Evolutionary conservation across 1,139 yeast genomes (phyloP).

Genomic region (Suhomyces bokatorum): DNA sequence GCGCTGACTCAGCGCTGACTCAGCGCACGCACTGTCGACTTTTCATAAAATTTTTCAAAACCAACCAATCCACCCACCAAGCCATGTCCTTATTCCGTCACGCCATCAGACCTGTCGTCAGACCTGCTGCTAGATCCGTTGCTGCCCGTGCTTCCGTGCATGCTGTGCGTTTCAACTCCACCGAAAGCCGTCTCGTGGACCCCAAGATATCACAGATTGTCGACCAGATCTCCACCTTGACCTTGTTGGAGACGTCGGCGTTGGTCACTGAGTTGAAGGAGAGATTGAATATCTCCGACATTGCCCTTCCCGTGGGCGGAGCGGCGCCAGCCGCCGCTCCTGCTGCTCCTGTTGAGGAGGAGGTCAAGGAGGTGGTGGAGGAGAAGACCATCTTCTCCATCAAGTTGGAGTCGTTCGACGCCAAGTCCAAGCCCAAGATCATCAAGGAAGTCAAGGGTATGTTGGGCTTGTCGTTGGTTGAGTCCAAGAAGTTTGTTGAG

Average conservation of each 20-base stretch:
- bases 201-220: conserved; percentile 89
- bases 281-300: conserved; percentile 89
- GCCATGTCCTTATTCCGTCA: conserved; percentile 40
- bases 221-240: conserved; percentile 84
- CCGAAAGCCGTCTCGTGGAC: conserved; percentile 56
- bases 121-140: conserved; percentile 30
- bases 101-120: conserved; percentile 38
- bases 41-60: conserved; percentile 21
- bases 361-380: conserved; percentile 76
- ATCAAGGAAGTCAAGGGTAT: conserved; percentile 94
- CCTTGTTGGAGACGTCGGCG: conserved; percentile 85
- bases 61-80: conserved; percentile 3
- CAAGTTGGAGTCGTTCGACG: conserved; percentile 90
- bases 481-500: conserved; percentile 96
- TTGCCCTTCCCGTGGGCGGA: conserved; percentile 77
- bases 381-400: conserved; percentile 92
- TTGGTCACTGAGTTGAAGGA: conserved; percentile 82
- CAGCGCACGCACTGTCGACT: conserved; percentile 2
- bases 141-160: conserved; percentile 28
- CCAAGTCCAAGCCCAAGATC: conserved; percentile 95
- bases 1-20: no score
- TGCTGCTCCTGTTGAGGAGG: conserved; percentile 74
- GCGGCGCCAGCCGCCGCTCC: conserved; percentile 68
- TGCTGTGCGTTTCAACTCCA: conserved; percentile 55
- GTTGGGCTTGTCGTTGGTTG: conserved; percentile 90